These are phyloP conservation scores for Rosa lucieae DNA, from an alignment of 306 rosid genomes.

Conservation along the genomic window DNA sequence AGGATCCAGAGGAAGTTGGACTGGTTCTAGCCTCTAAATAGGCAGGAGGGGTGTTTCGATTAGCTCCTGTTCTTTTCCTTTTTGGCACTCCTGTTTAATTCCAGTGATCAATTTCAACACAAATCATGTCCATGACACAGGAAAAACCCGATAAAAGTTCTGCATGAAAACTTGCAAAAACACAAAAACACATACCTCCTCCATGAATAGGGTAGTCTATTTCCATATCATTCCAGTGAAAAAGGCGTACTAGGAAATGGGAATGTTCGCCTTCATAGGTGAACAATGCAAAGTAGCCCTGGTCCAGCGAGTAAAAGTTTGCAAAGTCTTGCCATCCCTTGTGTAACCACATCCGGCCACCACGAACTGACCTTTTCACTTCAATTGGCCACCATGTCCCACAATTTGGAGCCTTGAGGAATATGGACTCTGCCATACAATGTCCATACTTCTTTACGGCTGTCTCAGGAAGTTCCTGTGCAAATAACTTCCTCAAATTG, in stretches of 20 bases:
- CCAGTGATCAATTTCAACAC: background rate
- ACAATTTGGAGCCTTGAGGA: background rate
- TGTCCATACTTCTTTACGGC: background rate
- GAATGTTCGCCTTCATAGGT: background rate
- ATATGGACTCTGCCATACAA: background rate
- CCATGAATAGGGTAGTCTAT: background rate
- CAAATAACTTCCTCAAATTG: background rate
- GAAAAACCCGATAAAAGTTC: background rate
- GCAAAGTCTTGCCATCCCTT: background rate
- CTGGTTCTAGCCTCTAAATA: background rate
- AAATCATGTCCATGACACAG: background rate
- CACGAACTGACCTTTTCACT: background rate
- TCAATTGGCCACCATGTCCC: background rate
- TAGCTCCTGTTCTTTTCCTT: background rate
- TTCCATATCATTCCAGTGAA: background rate
- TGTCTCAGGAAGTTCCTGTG: background rate
- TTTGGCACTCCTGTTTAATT: too few species aligned
- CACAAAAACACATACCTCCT: background rate
- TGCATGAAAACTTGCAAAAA: too few species aligned
- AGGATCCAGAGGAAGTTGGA: background rate
- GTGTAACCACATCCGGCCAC: background rate
- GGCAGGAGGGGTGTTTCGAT: background rate
- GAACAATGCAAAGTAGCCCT: background rate
- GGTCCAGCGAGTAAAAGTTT: background rate
- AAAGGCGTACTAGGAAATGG: background rate